Evolutionary conservation across 306 rosid species (phyloP), one percentile per base, ranked within the genome.

Genomic region (Cotoneaster glaucophyllus): DNA sequence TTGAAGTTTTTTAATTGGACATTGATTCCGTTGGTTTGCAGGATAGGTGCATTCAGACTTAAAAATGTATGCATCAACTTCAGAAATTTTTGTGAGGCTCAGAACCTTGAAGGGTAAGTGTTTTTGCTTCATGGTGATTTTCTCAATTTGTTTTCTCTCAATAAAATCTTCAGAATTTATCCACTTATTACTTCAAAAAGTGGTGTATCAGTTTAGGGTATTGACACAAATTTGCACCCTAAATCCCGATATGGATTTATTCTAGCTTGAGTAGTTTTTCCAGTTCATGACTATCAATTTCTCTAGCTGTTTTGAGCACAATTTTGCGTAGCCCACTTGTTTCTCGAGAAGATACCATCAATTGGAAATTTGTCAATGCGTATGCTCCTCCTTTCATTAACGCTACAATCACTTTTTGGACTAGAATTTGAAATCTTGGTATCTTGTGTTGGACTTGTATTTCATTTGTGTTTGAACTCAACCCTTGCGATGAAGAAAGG

Each of bases 21-120:
- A 10, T 67, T 22, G 50, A 25, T 71, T 75, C 52, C 52, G 4
- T 50, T 64, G 61, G 26, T 43, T 28, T 62, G 74, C 90, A 91
- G 96, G 86, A 78, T 94, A 66, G 94, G 98, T 0, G 97, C 98
- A 59, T 82, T 76, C 24, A 88, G 90, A 70, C 76, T 93, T 8
- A 88, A 90, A 74, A 86, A 76, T 74, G 70, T 77, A 19, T 93
- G 98, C 31, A 71, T 80, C 45, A 25, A 50, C 62, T 94, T 90
- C 90, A 86, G 86, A 81, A 58, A 70, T 69, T 84, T 9, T 29
- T 89, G 98, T 41, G 97, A 89, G 80, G 82, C 84, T 69, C 85
- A 87, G 85, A 87, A 87, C 70, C 70, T 72, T 21, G 96, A 87
- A 48, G 92, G 90, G 97, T 94, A 80, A 90, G 92, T 88, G 31